phyloP scores from a whole-genome alignment of 225 moss, liverwort and hornwort genomes.

The Asterella californica region DNA sequence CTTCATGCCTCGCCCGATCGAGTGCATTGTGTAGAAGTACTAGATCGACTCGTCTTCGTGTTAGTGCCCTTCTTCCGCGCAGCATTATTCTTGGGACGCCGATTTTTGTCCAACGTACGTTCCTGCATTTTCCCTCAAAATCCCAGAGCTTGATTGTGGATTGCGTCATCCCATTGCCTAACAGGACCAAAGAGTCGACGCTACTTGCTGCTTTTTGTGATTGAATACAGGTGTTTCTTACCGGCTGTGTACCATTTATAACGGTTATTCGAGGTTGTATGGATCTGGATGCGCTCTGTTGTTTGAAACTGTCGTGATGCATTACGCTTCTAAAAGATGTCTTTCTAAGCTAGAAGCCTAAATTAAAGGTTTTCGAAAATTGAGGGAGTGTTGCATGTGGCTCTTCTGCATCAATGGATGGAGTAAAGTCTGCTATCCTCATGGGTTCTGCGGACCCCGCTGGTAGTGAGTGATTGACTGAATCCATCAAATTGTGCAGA shows the following conservation, averaged over 20 bases:
- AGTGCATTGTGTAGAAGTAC: neutral
- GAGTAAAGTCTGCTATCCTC: no score
- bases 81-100: constrained; percentile 18
- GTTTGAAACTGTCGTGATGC: neutral
- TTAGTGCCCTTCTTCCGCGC: constrained; percentile 6
- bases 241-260: neutral
- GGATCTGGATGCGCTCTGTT: neutral
- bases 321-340: no score
- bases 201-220: neutral
- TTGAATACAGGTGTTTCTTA: neutral
- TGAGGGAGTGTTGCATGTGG: no score
- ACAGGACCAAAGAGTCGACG: neutral
- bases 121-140: neutral
- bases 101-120: constrained; percentile 19
- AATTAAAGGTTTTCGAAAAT: no score
- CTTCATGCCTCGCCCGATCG: constrained; percentile 6
- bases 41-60: constrained; percentile 7
- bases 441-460: no score
- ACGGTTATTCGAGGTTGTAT: neutral
- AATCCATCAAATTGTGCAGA: no score
- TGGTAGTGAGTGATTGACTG: no score
- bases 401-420: no score
- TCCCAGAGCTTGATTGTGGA: neutral
- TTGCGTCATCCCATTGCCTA: neutral
- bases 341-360: no score